Evolutionary conservation across 495 filamentous ascomycete species (phyloP), one percentile per base, ranked within the genome.

Genomic region (Tuber aestivum): DNA sequence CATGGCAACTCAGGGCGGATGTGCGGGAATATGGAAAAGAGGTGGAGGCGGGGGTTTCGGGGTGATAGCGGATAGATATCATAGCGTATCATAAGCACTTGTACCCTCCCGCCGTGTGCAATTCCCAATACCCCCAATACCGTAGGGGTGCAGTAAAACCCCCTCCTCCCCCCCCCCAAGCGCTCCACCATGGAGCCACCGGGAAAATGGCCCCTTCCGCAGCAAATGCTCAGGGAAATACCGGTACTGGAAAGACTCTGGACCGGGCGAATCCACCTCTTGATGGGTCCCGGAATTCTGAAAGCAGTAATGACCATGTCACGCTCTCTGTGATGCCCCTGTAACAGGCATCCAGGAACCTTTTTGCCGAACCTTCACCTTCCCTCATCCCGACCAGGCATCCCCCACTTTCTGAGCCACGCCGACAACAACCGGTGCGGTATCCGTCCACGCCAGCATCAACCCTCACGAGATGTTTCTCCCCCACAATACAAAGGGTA

Each of bases 41-140:
- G 3, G 16, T 35, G n/a, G 14, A 21, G 27, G 56, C 56, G 56
- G 56, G 56, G 56, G 18, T 32, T 27, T 65, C 27, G 56, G 27
- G 56, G 56, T 35, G 56, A 65, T 18, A 35, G 56, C 56, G 56
- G 56, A 65, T 65, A 65, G 56, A 65, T 65, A 65, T 65, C 56
- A 35, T 65, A 20, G n/a, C 27, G 27, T 32, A 65, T 35, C 56
- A 18, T 65, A 32, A 18, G 56, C 56, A 35, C 27, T 65, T 65
- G 27, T 61, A 32, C 56, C 56, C 56, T 35, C 56, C 56, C 8
- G 14, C 14, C 56, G 12, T 35, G 14, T 18, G 27, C 27, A 35
- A 27, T 20, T 35, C 56, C 27, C 12, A 65, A 61, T 61, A 14
- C 50, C n/a, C n/a, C n/a, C n/a, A n/a, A n/a, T n/a, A n/a, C n/a